Evolutionary conservation across 148 eudicot genomes (phyloP).

Genomic region (Cornus controversa): DNA sequence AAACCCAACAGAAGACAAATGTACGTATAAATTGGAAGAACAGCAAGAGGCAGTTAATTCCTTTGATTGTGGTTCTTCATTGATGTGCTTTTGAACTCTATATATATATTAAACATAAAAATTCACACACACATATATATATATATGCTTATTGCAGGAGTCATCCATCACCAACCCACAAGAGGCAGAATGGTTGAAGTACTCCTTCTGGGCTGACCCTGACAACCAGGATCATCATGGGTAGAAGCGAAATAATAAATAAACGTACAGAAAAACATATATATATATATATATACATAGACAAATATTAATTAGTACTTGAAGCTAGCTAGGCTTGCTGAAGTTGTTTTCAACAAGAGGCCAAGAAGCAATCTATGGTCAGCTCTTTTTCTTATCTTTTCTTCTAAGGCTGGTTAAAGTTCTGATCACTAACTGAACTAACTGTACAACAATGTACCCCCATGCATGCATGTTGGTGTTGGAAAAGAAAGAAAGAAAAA

Average conservation of each 20-base stretch:
- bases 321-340: slow-evolving; percentile 21
- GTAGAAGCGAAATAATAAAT: slow-evolving; percentile 22
- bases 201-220: slow-evolving; percentile 89
- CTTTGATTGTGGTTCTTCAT: slow-evolving; percentile 4
- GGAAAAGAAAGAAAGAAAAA: slow-evolving; percentile 16
- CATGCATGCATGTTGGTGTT: no score
- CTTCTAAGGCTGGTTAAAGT: not conserved
- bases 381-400: slow-evolving; percentile 3
- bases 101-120: slow-evolving; percentile 2
- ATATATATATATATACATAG: not conserved
- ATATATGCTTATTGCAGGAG: slow-evolving; percentile 47
- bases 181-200: slow-evolving; percentile 88
- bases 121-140: no score
- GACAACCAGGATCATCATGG: slow-evolving; percentile 90
- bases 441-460: slow-evolving; percentile 23
- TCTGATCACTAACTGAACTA: slow-evolving; percentile 23
- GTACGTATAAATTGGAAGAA: no score
- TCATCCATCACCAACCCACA: slow-evolving; percentile 53
- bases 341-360: slow-evolving; percentile 17
- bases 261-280: no score
- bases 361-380: not conserved
- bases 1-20: not conserved
- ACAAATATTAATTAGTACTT: slow-evolving; percentile 5
- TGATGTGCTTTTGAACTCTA: not conserved
- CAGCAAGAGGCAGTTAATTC: slow-evolving; percentile 23